Evolutionary conservation across 768 basidiomycete species (phyloP), one percentile per base, ranked within the genome.

Genomic region (Melanogaster broomeanus): DNA sequence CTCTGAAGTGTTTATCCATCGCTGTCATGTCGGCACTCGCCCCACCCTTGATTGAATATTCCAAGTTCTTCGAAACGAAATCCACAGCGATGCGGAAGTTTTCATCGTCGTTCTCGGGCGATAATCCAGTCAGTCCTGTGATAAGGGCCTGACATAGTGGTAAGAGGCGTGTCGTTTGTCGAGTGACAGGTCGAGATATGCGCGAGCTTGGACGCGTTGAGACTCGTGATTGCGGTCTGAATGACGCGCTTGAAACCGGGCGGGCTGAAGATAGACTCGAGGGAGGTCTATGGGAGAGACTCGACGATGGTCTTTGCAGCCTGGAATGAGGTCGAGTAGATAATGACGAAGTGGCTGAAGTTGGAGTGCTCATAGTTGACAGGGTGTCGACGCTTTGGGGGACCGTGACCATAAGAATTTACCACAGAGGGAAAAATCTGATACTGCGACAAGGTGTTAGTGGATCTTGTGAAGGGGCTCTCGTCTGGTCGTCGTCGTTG

Each of bases 1-100:
- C 81, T 66, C 61, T 60, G 24, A 80, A 61, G 4, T 79, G 79
- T 44, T 74, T 77, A 52, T 85, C 80, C 39, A 87, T 75, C 7
- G 67, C 65, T 9, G 63, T 58, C 71, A 88, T 77, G 62, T 86
- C 85, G 9, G 77, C 71, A 54, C 81, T 79, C 4, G 75, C 74
- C 3, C 81, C 77, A 8, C 77, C 83, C 59, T 88, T 87, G 31
- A 66, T 74, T 1, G 78, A 77, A 42, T 75, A 70, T 51, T 90
- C 88, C 43, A 88, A 49, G 53, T 72, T 79, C 63, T 78, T 87
- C 44, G 80, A 73, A 0, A 78, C 82, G 60, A 79, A 78, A 42
- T 87, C 85, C 18, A 83, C 74, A 0, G 74, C 71, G 19, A 72
- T 71, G 22, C 74, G 76, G 58, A 80, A 75, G 42, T 80, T 71